These are phyloP conservation scores for Aspergillus coremiiformis DNA, from an alignment of 495 filamentous ascomycete species.

Conservation along the genomic window DNA sequence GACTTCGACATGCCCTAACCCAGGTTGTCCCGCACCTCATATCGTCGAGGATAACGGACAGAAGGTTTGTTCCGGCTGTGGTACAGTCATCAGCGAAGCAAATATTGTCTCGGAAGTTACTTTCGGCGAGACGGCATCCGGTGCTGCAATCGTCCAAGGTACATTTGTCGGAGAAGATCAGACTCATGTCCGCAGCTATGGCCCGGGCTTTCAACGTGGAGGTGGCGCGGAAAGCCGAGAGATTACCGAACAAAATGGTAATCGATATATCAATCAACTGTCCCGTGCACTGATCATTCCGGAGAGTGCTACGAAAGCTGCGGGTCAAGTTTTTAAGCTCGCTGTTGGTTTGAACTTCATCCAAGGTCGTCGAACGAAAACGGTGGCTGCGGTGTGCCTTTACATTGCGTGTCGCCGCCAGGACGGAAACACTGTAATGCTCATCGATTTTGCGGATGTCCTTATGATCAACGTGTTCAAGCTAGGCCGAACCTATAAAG, in stretches of 20 bases:
- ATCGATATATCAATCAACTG: conserved; percentile 45
- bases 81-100: conserved; percentile 68
- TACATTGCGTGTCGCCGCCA: conserved; percentile 75
- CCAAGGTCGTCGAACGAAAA: conserved; percentile 76
- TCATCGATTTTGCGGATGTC: conserved; percentile 92
- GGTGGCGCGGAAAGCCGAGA: conserved; percentile 58
- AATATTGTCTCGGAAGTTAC: conserved; percentile 87
- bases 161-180: conserved; percentile 79
- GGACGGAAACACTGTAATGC: conserved; percentile 59
- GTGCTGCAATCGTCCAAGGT: conserved; percentile 87
- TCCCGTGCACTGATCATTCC: conserved; percentile 48
- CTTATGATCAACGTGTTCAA: conserved; percentile 83
- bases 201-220: conserved; percentile 48
- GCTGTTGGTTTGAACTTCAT: conserved; percentile 70
- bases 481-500: conserved; percentile 76
- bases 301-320: conserved; percentile 52
- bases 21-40: conserved; percentile 40
- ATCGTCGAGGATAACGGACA: conserved; percentile 49
- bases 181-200: conserved; percentile 55
- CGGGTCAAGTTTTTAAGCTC: conserved; percentile 68
- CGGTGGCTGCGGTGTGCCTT: conserved; percentile 76
- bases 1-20: conserved; percentile 41
- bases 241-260: conserved; percentile 61
- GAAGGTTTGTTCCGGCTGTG: conserved; percentile 71
- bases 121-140: conserved; percentile 75